Conservation (phyloP, 2,329 filamentous ascomycete species). For the Thelonectria rubi region DNA sequence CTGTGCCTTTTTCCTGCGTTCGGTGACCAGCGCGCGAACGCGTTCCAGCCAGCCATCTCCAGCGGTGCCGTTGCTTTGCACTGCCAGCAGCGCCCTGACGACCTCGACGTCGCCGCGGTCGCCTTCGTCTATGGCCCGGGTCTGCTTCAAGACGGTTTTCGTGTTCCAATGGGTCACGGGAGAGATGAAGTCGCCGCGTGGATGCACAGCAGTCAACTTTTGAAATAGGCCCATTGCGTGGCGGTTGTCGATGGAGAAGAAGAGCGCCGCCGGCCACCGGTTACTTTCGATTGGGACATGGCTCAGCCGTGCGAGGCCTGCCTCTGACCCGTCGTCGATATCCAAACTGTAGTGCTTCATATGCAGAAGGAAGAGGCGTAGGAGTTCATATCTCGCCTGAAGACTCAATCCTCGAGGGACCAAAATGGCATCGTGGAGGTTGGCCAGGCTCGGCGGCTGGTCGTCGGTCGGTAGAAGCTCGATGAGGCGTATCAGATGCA, state of each 20-base stretch:
- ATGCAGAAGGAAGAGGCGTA: slow-evolving; percentile 37
- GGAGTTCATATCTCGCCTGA: slow-evolving; percentile 32
- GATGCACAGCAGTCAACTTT: slow-evolving; percentile 27
- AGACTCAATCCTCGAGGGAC: neutral
- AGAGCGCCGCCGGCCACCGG: slow-evolving; percentile 29
- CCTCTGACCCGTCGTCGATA: slow-evolving; percentile 32
- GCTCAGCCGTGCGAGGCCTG: slow-evolving; percentile 14
- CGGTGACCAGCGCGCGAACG: slow-evolving; percentile 22
- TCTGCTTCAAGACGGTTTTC: slow-evolving; percentile 23
- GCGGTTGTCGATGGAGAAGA: slow-evolving; percentile 25
- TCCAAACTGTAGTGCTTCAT: slow-evolving; percentile 31
- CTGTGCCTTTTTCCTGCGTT: slow-evolving; percentile 37
- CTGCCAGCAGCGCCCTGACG: slow-evolving; percentile 25
- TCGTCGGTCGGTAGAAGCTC: slow-evolving; percentile 3
- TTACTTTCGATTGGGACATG: neutral
- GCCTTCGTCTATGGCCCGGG: slow-evolving; percentile 6
- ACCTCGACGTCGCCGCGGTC: slow-evolving; percentile 29
- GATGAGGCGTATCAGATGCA: slow-evolving; percentile 20
- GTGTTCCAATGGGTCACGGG: neutral
- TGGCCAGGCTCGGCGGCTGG: neutral
- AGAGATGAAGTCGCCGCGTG: slow-evolving; percentile 28
- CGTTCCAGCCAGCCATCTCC: slow-evolving; percentile 30
- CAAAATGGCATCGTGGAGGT: neutral
- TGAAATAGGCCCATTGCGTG: slow-evolving; percentile 30
- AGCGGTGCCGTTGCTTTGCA: slow-evolving; percentile 15